A percentile compares a stretch with the other conserved stretches of the same genome.
Evolutionary conservation across 2,329 filamentous ascomycete species (phyloP).

Genomic region (Cryphonectria nitschkei): DNA sequence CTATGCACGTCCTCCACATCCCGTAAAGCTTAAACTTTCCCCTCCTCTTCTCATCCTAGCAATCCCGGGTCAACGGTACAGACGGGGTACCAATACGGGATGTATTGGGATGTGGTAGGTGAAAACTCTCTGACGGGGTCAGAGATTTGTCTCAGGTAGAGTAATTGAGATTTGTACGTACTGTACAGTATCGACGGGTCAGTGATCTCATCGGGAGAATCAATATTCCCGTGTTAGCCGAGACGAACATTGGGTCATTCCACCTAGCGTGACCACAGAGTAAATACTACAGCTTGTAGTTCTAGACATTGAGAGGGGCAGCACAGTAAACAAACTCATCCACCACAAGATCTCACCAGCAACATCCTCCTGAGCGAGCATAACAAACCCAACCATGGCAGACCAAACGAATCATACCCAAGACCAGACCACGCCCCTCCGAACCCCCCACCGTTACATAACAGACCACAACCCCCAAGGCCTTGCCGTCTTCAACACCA

Average conservation of each 20-base stretch:
- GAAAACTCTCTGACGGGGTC: neutral
- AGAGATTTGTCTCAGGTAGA: neutral
- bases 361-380: neutral
- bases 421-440: constrained; percentile 6
- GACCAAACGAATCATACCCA: constrained; percentile 4
- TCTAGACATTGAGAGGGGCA: neutral
- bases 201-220: neutral
- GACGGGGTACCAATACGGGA: neutral
- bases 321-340: neutral
- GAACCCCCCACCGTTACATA: constrained; percentile 36
- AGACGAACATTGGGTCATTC: neutral
- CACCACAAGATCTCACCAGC: neutral
- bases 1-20: constrained; percentile 9
- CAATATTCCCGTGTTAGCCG: neutral
- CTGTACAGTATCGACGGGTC: too few species aligned
- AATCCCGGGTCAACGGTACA: neutral
- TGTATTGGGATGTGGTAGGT: neutral
- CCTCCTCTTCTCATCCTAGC: neutral
- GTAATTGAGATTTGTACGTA: neutral
- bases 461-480: constrained; percentile 41
- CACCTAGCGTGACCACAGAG: neutral
- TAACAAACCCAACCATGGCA: constrained; percentile 15
- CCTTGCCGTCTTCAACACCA: constrained; percentile 40
- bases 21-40: neutral
- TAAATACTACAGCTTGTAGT: neutral